Base-by-base conservation (phyloP, 345 rosid genomes). In the Citrus sp. region DNA sequence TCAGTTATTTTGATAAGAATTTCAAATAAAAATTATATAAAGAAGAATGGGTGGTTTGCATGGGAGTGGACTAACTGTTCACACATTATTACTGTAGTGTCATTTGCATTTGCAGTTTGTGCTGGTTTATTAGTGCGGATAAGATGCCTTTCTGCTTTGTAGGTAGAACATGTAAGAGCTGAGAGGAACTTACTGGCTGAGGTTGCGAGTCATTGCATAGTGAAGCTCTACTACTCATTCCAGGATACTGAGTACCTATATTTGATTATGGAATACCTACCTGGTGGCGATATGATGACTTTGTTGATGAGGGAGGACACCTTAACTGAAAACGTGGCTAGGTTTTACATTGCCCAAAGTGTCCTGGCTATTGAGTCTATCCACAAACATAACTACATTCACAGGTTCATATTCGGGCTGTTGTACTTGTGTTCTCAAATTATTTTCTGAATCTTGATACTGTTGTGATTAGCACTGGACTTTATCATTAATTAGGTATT, bases 81-180 rank as follows among this genome's bases (percentile, higher is more conserved):
- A 19, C 37, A 37, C 24, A 30, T 32, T 35, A 32, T 10, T 42
- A 72, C 21, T 59, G 12, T 3, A n/a, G 42, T 68, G 12, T 68
- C 55, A 60, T 13, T 54, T 38, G 24, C 67, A 77, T 6, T 62
- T 30, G 42, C 67, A 21, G 37, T 4, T 18, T 40, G n/a, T 66
- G 22, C 70, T 72, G 72, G 42, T 73, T 75, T 67, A 19, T 6
- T 76, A 28, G 21, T 54, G 35, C 74, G 77, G 69, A 70, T n/a
- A 67, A 27, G 72, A 72, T 72, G 54, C 28, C 19, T 67, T 51
- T 66, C n/a, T 67, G 35, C 78, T 85, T 73, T 67, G 55, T 80
- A 94, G 98, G 98, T 94, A 40, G 98, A 94, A 87, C 98, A 94
- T 88, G 98, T 93, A 74, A 89, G 97, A 82, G 97, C 98, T n/a